These are phyloP conservation scores for Erysimum pusillum DNA, from an alignment of 441 rosid genomes.

Conservation along the genomic window DNA sequence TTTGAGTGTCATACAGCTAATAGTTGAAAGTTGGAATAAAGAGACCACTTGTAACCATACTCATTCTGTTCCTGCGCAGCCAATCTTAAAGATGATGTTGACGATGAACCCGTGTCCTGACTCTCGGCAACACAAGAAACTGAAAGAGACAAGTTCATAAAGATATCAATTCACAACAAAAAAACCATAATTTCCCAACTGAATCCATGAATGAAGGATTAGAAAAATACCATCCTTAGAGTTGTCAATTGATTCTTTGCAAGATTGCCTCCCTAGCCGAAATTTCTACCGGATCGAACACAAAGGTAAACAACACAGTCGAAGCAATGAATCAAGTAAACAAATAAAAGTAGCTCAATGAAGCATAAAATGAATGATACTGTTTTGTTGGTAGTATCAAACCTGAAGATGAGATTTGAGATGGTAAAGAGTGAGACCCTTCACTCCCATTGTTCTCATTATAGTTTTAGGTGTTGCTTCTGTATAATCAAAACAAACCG, in stretches of 20 bases:
- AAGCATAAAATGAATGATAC: background rate
- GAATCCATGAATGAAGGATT: background rate
- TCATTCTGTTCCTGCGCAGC: constrained; percentile 76
- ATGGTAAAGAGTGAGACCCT: constrained; percentile 95
- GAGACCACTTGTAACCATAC: constrained; percentile 53
- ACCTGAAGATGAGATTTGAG: constrained; percentile 97
- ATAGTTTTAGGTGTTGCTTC: constrained; percentile 97
- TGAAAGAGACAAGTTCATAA: constrained; percentile 48
- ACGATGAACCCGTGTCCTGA: constrained; percentile 84
- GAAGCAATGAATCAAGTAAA: background rate
- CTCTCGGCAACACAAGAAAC: constrained; percentile 86
- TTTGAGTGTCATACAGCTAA: background rate
- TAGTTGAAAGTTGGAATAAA: constrained; percentile 5
- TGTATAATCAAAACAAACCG: constrained; percentile 49
- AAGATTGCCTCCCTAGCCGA: constrained; percentile 82
- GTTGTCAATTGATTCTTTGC: constrained; percentile 80
- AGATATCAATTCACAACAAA: constrained; percentile 2
- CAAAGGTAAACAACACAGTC: background rate
- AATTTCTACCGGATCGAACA: constrained; percentile 64
- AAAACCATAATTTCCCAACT: background rate
- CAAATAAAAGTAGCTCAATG: background rate
- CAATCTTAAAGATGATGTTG: constrained; percentile 76
- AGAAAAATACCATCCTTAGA: constrained; percentile 78
- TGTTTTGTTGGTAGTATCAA: background rate
- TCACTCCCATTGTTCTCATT: constrained; percentile 96